These are phyloP conservation scores for Cymodocea nodosa DNA, from an alignment of 116 monocot genomes.

Conservation along the genomic window DNA sequence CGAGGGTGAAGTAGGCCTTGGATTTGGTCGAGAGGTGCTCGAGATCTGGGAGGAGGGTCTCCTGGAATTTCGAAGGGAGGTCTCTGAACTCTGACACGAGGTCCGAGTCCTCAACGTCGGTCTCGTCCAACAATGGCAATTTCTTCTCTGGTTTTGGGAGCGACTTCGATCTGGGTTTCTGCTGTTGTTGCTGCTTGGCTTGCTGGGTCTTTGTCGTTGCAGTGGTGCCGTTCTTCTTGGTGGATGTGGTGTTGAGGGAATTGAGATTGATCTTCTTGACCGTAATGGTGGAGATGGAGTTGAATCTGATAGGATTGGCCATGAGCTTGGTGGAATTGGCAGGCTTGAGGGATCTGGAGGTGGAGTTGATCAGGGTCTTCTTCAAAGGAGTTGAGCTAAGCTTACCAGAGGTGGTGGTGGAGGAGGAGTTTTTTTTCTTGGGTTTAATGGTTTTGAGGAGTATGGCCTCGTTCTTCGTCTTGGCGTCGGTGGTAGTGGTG, in stretches of 20 bases:
- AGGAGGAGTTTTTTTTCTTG: no score
- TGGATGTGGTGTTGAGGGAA: no score
- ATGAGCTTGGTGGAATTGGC: slow-evolving; percentile 14
- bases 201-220: no score
- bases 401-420: no score
- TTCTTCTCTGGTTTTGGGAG: not conserved
- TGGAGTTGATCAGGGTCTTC: no score
- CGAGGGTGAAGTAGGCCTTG: slow-evolving; percentile 46
- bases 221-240: not conserved
- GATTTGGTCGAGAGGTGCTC: slow-evolving; percentile 60
- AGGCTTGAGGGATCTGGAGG: slow-evolving; percentile 2
- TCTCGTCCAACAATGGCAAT: slow-evolving; percentile 15
- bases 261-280: not conserved
- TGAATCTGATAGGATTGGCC: not conserved
- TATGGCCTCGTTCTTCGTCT: not conserved
- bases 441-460: slow-evolving; percentile 3
- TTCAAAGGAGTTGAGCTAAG: no score
- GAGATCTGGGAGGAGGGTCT: slow-evolving; percentile 44
- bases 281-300: slow-evolving; percentile 1
- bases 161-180: not conserved
- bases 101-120: slow-evolving; percentile 16
- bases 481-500: not conserved
- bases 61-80: slow-evolving; percentile 42
- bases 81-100: slow-evolving; percentile 62
- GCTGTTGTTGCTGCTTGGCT: not conserved